phyloP scores from a whole-genome alignment of 1,139 yeast species.

The Blastobotrys illinoisensis region DNA sequence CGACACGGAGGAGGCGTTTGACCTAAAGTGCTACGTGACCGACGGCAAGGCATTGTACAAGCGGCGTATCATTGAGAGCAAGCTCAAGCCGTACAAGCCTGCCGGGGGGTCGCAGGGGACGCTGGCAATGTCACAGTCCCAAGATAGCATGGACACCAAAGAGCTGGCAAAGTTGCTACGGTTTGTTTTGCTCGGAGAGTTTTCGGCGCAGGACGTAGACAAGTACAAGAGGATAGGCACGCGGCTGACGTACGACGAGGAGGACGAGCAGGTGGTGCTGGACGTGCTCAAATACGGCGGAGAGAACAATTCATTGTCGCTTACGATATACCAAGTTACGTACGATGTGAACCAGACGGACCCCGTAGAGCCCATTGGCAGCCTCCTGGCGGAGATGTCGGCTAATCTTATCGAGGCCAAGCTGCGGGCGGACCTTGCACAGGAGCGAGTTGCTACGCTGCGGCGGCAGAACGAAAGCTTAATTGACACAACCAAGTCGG shows the following conservation, averaged over 20 bases:
- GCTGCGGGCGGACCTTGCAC: neutral
- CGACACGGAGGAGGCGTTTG: neutral
- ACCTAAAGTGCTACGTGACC: neutral
- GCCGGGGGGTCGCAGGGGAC: neutral
- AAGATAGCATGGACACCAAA: neutral
- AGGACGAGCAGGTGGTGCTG: neutral
- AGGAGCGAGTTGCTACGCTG: neutral
- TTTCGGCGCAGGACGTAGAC: slow-evolving; percentile 2
- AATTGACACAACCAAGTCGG: neutral
- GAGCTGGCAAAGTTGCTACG: slow-evolving; percentile 11
- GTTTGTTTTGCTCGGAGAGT: slow-evolving; percentile 13
- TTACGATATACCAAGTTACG: neutral
- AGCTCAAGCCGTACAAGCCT: neutral
- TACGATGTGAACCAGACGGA: neutral
- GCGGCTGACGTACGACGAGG: neutral
- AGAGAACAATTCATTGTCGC: neutral
- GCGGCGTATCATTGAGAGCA: neutral
- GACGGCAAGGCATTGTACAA: neutral
- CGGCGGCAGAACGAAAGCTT: neutral
- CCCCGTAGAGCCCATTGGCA: neutral
- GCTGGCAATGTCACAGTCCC: neutral
- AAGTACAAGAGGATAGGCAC: neutral
- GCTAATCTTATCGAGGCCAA: neutral
- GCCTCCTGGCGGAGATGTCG: neutral
- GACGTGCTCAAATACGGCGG: neutral